These are phyloP conservation scores for Przewalskia tangutica DNA, from an alignment of 257 asterid species.

Conservation along the genomic window DNA sequence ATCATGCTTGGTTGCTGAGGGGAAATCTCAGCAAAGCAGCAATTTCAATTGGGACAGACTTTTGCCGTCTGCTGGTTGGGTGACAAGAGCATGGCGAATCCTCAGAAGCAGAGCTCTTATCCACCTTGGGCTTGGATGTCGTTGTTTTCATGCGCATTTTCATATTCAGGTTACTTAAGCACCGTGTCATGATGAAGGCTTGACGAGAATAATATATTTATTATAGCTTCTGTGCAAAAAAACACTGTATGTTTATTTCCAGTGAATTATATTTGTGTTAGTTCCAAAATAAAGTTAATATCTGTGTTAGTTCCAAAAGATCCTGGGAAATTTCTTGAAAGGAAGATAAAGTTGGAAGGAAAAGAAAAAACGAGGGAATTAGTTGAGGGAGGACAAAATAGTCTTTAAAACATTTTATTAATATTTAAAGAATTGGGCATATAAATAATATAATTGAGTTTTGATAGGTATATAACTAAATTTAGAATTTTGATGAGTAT, in stretches of 20 bases:
- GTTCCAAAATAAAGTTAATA: no score
- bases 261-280: background rate
- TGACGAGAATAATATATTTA: background rate
- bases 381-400: no score
- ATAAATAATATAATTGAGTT: no score
- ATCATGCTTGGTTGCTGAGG: slow-evolving; percentile 78
- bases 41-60: slow-evolving; percentile 29
- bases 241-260: background rate
- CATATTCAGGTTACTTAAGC: slow-evolving; percentile 48
- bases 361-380: no score
- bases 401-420: no score
- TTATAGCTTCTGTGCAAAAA: background rate
- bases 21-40: slow-evolving; percentile 27
- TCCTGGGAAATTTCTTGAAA: no score
- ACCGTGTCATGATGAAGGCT: background rate
- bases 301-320: no score
- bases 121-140: slow-evolving; percentile 74
- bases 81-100: slow-evolving; percentile 71
- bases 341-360: no score
- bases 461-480: no score
- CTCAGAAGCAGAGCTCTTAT: slow-evolving; percentile 72
- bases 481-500: no score
- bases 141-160: slow-evolving; percentile 90
- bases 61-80: slow-evolving; percentile 64
- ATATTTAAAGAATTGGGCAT: no score